Evolutionary conservation across 2,329 filamentous ascomycete species (phyloP), one percentile per base, ranked within the genome.

Genomic region (Lachnellula suecica): DNA sequence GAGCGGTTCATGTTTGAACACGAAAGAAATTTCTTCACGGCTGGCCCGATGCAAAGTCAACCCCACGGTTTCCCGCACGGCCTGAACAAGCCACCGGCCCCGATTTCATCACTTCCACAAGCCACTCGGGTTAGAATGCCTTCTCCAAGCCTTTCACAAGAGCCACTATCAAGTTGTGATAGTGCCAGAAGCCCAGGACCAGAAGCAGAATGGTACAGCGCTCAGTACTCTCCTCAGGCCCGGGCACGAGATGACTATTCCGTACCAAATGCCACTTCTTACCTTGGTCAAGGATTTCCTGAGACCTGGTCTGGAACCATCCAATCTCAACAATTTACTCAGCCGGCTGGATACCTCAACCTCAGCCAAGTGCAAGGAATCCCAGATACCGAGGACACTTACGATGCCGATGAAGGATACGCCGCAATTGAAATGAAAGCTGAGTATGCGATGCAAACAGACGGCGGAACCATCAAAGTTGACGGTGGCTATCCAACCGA

Each of bases 311-410:
- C 29, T 15, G 35, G 45, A 17, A 17, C 25, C 25, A 15, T 15
- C 22, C 34, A 44, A 24, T 17, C 19, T 19, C 50, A 35, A 4
- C 27, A 23, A 4, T 44, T 47, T 7, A 27, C 49, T 24, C 53
- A 56, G 20, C 38, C 44, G 15, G 27, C 29, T n/a, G 45, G 34
- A 41, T 44, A 51, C 35, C 10, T 67, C n/a, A 60, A 63, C 20
- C 51, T 66, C 41, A 60, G 52, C 38, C 59, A 66, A 52, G 57
- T 66, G 11, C 65, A 66, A 51, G 49, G 38, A 4, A 51, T 65
- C 45, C 51, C 61, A 8, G 63, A 65, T 47, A 31, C 52, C 25
- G 60, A 66, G 25, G 23, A 24, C 11, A 47, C 31, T 19, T 52
- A 27, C 34, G 47, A 47, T 38, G 31, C 24, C 11, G 37, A 50